Evolutionary conservation across 1,139 yeast species (phyloP), one percentile per base, ranked within the genome.

Genomic region (Pichia sp.): DNA sequence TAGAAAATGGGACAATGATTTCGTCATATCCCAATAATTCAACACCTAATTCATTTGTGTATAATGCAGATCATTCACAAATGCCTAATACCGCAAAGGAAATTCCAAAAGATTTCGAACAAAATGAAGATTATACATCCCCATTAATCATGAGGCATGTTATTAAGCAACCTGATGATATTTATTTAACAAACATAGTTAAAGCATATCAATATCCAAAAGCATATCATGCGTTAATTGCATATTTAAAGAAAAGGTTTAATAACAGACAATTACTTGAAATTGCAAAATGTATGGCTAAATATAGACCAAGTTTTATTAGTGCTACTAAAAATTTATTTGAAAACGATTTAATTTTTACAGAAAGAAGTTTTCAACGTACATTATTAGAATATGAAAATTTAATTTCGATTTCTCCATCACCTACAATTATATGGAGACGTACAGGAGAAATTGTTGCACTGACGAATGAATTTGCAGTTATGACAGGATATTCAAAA

Each of bases 391-490:
- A 81, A 53, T 78, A 78, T 53, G 88, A 82, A 56, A 63, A 62
- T 29, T 65, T 77, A 20, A 74, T 78, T 27, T 75, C 80, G 21
- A 57, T 74, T 49, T 72, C 75, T 41, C 72, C 78, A 31, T 74
- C 82, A 1, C 89, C 89, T 2, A 78, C 87, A 4, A 76, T 81
- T 10, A 80, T 81, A 49, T 82, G 89, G 89, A 68, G 89, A 53
- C 65, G 89, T 34, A 79, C 89, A 0, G 88, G 89, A 6, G 89
- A 82, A 55, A 76, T 82, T 31, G 85, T 80, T 10, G 80, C 80
- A 14, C 72, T 80, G 21, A 78, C 85, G 7, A 78, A 79, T 47
- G 88, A 81, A 52, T 70, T 81, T 52, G 70, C 79, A 15, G 73
- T 78, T 14, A 62, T 82, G 47, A 70, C 85, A n/a, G 82, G 84